Percentiles rank a stretch among this genome's conserved stretches.
Evolutionary conservation across 2,329 filamentous ascomycete species (phyloP).

Genomic region (Aaosphaeria pasadenensis): DNA sequence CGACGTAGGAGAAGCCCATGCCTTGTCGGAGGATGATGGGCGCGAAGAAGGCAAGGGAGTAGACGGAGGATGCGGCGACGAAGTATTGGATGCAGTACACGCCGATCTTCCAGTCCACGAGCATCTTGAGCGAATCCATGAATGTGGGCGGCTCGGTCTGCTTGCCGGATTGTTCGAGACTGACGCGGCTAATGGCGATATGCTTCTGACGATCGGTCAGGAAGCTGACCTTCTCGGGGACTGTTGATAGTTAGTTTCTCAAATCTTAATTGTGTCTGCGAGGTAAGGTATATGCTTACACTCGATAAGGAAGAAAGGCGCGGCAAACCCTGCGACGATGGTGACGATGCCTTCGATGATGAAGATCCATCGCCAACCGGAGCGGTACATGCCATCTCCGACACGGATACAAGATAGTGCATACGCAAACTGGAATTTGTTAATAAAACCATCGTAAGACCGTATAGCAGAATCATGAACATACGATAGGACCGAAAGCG

Average conservation of each 20-base stretch:
- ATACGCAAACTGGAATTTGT: conserved; percentile 21
- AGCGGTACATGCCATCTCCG: conserved; percentile 26
- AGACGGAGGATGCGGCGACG: conserved; percentile 22
- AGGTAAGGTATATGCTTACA: conserved; percentile 7
- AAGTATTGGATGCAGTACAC: conserved; percentile 28
- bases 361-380: conserved; percentile 32
- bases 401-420: conserved; percentile 29
- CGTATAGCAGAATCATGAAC: not conserved
- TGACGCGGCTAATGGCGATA: conserved; percentile 19
- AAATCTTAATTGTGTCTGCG: conserved; percentile 1
- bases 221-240: conserved; percentile 26
- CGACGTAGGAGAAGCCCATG: conserved; percentile 21
- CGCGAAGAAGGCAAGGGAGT: conserved; percentile 20
- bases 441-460: conserved; percentile 1
- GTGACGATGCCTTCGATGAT: conserved; percentile 20
- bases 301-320: conserved; percentile 22
- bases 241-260: conserved; percentile 4
- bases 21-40: conserved; percentile 23
- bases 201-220: conserved; percentile 23
- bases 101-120: conserved; percentile 28
- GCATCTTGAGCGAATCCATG: conserved; percentile 18
- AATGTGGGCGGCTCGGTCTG: conserved; percentile 21
- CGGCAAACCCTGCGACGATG: conserved; percentile 13
- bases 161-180: conserved; percentile 20
- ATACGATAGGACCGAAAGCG: conserved; percentile 31